Conservation (phyloP, 2,329 filamentous ascomycete genomes). For the Colletotrichum orchidophilum region DNA sequence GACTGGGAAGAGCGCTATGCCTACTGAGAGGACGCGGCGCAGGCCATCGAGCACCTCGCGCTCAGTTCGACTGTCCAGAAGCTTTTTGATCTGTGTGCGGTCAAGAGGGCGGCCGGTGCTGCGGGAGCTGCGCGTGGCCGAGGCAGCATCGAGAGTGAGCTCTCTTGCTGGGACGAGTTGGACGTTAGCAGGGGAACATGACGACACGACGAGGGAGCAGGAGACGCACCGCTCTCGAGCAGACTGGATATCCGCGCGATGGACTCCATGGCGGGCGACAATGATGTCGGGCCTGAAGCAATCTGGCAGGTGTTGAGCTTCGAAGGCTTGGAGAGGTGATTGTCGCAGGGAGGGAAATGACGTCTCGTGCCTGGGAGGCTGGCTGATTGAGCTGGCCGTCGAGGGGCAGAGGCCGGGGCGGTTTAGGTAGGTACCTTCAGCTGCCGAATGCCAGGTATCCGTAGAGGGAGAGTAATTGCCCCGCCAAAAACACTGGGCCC, state of each 20-base stretch:
- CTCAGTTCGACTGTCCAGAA: constrained; percentile 93
- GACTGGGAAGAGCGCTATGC: constrained; percentile 38
- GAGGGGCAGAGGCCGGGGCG: constrained; percentile 9
- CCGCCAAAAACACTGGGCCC: no score
- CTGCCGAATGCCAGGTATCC: neutral
- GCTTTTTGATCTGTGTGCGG: constrained; percentile 88
- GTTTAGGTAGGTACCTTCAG: neutral
- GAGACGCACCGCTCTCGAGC: constrained; percentile 84
- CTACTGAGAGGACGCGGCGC: constrained; percentile 86
- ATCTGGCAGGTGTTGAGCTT: neutral
- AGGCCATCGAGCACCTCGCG: constrained; percentile 92
- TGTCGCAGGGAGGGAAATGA: constrained; percentile 34
- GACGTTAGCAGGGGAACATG: constrained; percentile 33
- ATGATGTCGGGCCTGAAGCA: neutral
- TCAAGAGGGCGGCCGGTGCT: constrained; percentile 74
- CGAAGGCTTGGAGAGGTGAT: neutral
- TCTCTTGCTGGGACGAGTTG: constrained; percentile 76
- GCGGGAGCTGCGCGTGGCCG: constrained; percentile 78
- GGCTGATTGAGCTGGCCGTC: neutral
- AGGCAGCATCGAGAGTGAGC: constrained; percentile 95
- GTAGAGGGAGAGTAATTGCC: no score
- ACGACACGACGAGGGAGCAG: constrained; percentile 15
- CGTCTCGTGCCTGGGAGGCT: constrained; percentile 33
- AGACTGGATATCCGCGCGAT: constrained; percentile 93
- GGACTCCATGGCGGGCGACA: constrained; percentile 78